Percentiles rank a stretch among this genome's conserved stretches.
phyloP scores from a whole-genome alignment of 805 yeast species.

The Trichomonascus vanleenenianus region DNA sequence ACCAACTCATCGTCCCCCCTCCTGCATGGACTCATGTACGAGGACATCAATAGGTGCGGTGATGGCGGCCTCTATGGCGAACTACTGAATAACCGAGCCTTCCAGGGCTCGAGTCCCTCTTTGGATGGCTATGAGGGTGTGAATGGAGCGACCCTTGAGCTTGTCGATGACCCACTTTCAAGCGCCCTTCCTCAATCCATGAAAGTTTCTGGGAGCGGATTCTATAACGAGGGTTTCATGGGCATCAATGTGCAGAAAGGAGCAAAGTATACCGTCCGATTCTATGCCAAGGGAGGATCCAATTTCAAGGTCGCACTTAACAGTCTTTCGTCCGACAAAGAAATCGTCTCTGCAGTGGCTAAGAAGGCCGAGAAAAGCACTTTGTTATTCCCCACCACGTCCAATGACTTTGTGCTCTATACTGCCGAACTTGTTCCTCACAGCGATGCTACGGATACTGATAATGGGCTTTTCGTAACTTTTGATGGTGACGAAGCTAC shows the following conservation, averaged over 20 bases:
- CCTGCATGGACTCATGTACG: neutral
- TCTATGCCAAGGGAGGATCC: neutral
- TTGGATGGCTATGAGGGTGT: neutral
- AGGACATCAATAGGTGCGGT: slow-evolving; percentile 1
- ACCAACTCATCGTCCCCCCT: neutral
- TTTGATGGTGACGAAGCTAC: slow-evolving; percentile 1
- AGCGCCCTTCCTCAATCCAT: neutral
- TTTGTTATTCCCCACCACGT: neutral
- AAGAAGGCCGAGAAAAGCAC: neutral
- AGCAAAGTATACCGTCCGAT: neutral
- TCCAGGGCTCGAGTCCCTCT: neutral
- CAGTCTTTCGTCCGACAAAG: neutral
- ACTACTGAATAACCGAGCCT: neutral
- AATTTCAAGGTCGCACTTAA: neutral
- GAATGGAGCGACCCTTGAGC: neutral
- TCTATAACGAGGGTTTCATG: neutral
- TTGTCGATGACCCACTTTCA: neutral
- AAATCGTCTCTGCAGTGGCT: neutral
- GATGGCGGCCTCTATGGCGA: slow-evolving; percentile 1
- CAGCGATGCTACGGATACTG: neutral
- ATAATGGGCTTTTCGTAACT: neutral
- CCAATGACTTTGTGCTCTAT: neutral
- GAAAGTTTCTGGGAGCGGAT: neutral
- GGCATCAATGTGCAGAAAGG: neutral
- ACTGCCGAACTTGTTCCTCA: neutral